phyloP scores from a whole-genome alignment of 176 grass and related monocot genomes.

The Raddia distichophylla region DNA sequence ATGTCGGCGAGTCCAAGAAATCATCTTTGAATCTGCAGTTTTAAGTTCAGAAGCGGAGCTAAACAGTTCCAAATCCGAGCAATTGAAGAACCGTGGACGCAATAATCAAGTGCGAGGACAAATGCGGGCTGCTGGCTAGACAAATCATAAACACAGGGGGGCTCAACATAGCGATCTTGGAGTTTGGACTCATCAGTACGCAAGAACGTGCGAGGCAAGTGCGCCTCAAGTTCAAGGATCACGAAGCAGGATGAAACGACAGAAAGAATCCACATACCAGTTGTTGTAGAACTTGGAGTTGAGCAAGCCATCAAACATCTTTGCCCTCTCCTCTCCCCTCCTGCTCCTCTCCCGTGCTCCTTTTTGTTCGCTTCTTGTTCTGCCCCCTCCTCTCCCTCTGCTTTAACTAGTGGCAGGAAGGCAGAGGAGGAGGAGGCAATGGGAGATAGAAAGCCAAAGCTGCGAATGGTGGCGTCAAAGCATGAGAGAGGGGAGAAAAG shows the following conservation, averaged over 20 bases:
- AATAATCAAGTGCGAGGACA: background rate
- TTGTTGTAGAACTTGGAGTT: constrained; percentile 88
- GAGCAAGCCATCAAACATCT: constrained; percentile 77
- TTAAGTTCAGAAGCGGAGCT: constrained; percentile 8
- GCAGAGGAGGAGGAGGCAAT: background rate
- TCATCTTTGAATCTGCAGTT: background rate
- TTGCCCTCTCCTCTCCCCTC: constrained; percentile 11
- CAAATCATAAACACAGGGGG: background rate
- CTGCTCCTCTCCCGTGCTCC: background rate
- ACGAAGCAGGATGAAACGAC: constrained; percentile 11
- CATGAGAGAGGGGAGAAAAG: constrained; percentile 56
- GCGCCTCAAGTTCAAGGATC: background rate
- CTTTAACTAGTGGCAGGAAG: constrained; percentile 17
- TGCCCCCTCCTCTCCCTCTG: background rate
- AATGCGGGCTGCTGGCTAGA: background rate
- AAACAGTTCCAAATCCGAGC: constrained; percentile 18
- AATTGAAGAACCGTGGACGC: background rate
- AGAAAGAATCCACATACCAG: constrained; percentile 47
- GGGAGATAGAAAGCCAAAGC: constrained; percentile 41
- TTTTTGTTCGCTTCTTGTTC: background rate
- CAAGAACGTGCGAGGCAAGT: background rate
- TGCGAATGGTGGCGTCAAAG: constrained; percentile 50
- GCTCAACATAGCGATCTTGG: background rate
- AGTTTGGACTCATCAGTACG: background rate
- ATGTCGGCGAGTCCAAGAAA: background rate